Evolutionary conservation across 2,329 filamentous ascomycete species (phyloP), one percentile per base, ranked within the genome.

Genomic region (Neurospora crassa): DNA sequence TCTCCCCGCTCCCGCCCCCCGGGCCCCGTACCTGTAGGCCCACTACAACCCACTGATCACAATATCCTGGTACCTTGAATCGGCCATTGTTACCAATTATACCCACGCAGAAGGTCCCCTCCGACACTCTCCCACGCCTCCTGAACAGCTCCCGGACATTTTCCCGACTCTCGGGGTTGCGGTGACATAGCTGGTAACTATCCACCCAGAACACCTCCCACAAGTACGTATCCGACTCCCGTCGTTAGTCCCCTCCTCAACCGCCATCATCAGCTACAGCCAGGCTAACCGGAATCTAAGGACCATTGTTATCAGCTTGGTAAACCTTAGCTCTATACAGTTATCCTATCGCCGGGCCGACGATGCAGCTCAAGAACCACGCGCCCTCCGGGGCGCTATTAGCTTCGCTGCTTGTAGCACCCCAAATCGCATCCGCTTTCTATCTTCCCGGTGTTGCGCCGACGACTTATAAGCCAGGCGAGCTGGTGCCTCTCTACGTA

Each of bases 391-490:
- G 80, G 79, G 80, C 84, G 79, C 82, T 88, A 69, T 78, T 87
- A 29, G 80, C 83, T 67, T 81, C 86, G 37, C 78, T 89, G 67
- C 78, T 89, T 45, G 81, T 83, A 67, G 78, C 84, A 40, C 86
- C 88, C 34, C 84, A 87, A 73, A 79, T 89, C 43, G 82, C 85
- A 16, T 86, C 89, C 2, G 93, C 93, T 70, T 99, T 98, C 84
- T 99, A 99, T 83, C 92, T 99, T 53, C 96, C 95, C 45, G 96
- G 96, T 76, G 94, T 97, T 76, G 94, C 95, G 75, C 96, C 96
- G 29, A 96, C 93, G 63, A 95, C 95, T 71, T 99, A 99, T 84
- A 89, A 92, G 77, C 83, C 85, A 69, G 92, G 90, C 78, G 92
- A 96, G 77, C 83, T 83, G 37, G 96, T 99, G 34, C 93, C 94